Evolutionary conservation across 768 basidiomycete species (phyloP).

Genomic region (Paxillus ammoniavirescens): DNA sequence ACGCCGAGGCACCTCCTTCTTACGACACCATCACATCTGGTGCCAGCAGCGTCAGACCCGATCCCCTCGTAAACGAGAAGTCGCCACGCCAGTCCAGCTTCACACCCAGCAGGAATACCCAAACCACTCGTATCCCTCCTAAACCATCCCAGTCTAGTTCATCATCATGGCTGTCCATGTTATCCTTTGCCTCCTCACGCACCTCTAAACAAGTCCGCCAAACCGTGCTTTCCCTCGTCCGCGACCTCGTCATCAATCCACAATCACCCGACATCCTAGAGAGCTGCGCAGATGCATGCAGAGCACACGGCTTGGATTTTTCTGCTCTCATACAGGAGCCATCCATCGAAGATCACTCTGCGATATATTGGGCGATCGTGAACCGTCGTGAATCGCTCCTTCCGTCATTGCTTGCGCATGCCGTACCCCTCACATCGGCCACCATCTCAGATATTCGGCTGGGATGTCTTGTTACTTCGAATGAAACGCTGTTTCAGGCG

Average conservation of each 20-base stretch:
- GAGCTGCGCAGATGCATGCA: slow-evolving; percentile 59
- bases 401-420: slow-evolving; percentile 51
- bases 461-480: slow-evolving; percentile 49
- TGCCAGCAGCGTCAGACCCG: background rate
- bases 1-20: slow-evolving; percentile 21
- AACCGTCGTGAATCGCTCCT: slow-evolving; percentile 45
- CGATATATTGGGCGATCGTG: slow-evolving; percentile 73
- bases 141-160: background rate
- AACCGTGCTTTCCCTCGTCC: slow-evolving; percentile 53
- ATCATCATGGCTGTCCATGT: slow-evolving; percentile 17
- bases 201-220: slow-evolving; percentile 46
- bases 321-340: slow-evolving; percentile 58
- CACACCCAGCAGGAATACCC: background rate
- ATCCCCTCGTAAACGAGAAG: slow-evolving; percentile 12
- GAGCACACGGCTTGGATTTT: slow-evolving; percentile 46
- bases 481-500: slow-evolving; percentile 27
- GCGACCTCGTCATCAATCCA: slow-evolving; percentile 45
- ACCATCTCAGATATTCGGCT: slow-evolving; percentile 61
- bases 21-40: slow-evolving; percentile 19
- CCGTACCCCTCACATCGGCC: slow-evolving; percentile 39
- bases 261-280: slow-evolving; percentile 20
- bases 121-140: background rate
- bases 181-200: slow-evolving; percentile 20
- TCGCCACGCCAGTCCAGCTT: background rate
- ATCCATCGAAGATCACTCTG: slow-evolving; percentile 62